phyloP scores from a whole-genome alignment of 768 basidiomycete species.

The Scleroderma bovista region DNA sequence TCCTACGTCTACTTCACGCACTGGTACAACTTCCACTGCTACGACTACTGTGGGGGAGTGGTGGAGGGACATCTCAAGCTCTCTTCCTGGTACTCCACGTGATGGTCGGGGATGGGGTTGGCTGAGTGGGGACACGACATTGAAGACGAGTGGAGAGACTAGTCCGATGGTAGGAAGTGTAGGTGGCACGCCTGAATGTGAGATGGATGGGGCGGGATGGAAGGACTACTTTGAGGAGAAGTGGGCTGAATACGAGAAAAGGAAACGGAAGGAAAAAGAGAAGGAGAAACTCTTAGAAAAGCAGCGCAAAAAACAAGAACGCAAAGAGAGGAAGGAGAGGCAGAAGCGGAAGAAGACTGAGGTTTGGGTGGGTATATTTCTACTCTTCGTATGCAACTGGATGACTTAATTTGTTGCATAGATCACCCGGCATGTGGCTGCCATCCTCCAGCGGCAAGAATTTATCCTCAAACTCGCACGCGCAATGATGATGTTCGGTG shows the following conservation, averaged over 20 bases:
- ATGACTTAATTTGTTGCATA: too few relatives aligned
- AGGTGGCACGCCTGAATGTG: conserved; percentile 13
- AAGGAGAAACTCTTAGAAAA: conserved; percentile 13
- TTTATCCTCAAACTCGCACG: conserved; percentile 81
- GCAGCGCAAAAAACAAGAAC: conserved; percentile 35
- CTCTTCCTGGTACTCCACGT: conserved; percentile 8
- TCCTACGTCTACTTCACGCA: conserved; percentile 7
- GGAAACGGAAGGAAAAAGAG: conserved; percentile 25
- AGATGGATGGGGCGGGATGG: conserved; percentile 11
- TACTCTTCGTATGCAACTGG: neutral
- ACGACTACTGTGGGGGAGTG: neutral
- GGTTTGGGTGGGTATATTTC: conserved; percentile 53
- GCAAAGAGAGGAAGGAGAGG: conserved; percentile 37
- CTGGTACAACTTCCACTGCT: conserved; percentile 3
- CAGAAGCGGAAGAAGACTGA: conserved; percentile 67
- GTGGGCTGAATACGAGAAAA: conserved; percentile 9
- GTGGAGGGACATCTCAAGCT: conserved; percentile 5
- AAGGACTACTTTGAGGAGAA: conserved; percentile 21
- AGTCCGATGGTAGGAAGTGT: conserved; percentile 15
- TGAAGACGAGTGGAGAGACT: neutral
- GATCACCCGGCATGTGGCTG: conserved; percentile 82
- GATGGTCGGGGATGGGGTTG: conserved; percentile 1
- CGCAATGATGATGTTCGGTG: conserved; percentile 88
- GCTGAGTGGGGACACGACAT: conserved; percentile 9
- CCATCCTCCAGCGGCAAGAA: conserved; percentile 74